Conservation (phyloP, 148 eudicot species). For the Simmondsia chinensis region DNA sequence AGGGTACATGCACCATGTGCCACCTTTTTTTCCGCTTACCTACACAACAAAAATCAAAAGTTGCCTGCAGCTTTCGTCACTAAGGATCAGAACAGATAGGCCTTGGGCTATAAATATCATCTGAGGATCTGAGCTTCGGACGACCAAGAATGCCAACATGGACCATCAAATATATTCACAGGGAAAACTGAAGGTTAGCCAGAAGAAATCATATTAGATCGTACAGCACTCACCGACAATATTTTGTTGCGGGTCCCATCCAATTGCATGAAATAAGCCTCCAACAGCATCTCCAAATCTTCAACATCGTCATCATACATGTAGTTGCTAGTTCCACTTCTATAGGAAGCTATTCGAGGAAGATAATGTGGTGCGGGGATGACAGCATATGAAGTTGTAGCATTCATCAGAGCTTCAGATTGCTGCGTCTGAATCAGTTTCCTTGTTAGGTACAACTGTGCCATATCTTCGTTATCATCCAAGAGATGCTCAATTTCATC, state of each 20-base stretch:
- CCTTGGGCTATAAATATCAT: too few species aligned
- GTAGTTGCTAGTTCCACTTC: conserved; percentile 63
- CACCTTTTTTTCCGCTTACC: too few species aligned
- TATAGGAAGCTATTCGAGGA: conserved; percentile 53
- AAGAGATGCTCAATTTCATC: conserved; percentile 98
- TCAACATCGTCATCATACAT: conserved; percentile 64
- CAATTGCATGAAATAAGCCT: conserved; percentile 95
- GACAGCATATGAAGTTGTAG: conserved; percentile 37
- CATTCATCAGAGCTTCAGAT: conserved; percentile 44
- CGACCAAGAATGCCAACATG: too few species aligned
- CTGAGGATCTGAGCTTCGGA: too few species aligned
- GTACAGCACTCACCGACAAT: conserved; percentile 77
- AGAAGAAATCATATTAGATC: too few species aligned
- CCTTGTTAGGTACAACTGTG: conserved; percentile 81
- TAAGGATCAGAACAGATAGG: too few species aligned
- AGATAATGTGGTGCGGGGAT: conserved; percentile 36
- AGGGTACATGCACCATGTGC: too few species aligned
- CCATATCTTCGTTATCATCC: conserved; percentile 98
- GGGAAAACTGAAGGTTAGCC: too few species aligned
- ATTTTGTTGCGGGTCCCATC: conserved; percentile 94
- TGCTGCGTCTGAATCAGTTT: conserved; percentile 82
- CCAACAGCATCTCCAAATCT: conserved; percentile 92
- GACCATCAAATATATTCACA: too few species aligned
- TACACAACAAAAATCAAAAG: too few species aligned
- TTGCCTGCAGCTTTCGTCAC: too few species aligned